A percentile compares a stretch with the other conserved stretches of the same genome.
Evolutionary conservation across 2,329 filamentous ascomycete species (phyloP).

Genomic region (Colletotrichum aenigma): DNA sequence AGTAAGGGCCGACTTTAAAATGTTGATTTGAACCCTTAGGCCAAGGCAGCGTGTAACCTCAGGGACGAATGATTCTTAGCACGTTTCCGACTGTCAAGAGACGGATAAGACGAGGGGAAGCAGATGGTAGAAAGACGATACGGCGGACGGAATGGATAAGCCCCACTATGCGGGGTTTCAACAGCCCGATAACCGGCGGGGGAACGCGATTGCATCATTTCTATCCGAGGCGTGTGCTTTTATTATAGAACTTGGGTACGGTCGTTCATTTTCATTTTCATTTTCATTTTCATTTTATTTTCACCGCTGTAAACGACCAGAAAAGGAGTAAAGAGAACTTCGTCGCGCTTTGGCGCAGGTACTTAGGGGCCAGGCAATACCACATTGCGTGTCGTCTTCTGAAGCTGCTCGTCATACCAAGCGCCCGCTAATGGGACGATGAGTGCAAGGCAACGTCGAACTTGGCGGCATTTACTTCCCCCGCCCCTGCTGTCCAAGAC

Average conservation of each 20-base stretch:
- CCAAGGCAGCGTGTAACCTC: neutral
- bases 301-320: neutral
- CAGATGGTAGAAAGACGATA: neutral
- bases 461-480: neutral
- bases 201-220: conserved; percentile 13
- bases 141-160: conserved; percentile 10
- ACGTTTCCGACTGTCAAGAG: conserved; percentile 8
- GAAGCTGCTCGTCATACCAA: neutral
- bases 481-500: neutral
- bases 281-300: neutral
- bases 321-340: neutral
- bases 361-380: neutral
- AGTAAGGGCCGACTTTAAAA: neutral
- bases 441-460: neutral
- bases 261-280: neutral
- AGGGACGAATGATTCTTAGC: neutral
- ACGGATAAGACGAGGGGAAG: conserved; percentile 19
- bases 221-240: neutral
- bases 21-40: neutral
- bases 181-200: conserved; percentile 17
- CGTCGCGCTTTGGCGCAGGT: neutral
- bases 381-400: neutral
- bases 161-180: conserved; percentile 16
- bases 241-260: neutral
- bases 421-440: neutral